Evolutionary conservation across 805 yeast genomes (phyloP).

Genomic region (Candida xyloterini): DNA sequence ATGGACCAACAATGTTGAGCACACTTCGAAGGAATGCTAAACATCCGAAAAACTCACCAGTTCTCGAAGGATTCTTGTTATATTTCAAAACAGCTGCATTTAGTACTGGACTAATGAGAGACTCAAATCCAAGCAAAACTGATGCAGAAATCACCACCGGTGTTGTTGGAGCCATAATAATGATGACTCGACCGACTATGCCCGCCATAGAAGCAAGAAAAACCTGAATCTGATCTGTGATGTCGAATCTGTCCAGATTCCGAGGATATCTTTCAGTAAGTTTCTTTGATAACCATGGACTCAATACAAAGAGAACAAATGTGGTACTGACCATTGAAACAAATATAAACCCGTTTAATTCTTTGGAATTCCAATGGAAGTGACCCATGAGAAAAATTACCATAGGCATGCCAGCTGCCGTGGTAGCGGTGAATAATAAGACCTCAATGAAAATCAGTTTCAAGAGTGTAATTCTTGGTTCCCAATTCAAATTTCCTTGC

Average conservation of each 20-base stretch:
- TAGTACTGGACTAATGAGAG: slow-evolving; percentile 53
- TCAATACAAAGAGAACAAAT: slow-evolving; percentile 42
- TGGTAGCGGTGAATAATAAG: slow-evolving; percentile 37
- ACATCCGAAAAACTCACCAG: slow-evolving; percentile 75
- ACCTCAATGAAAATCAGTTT: slow-evolving; percentile 48
- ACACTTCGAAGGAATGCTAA: slow-evolving; percentile 56
- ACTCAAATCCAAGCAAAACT: slow-evolving; percentile 44
- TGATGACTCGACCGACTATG: slow-evolving; percentile 34
- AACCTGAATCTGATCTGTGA: slow-evolving; percentile 26
- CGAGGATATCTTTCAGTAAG: slow-evolving; percentile 37
- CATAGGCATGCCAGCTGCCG: slow-evolving; percentile 40
- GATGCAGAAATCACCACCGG: slow-evolving; percentile 34
- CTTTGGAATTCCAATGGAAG: slow-evolving; percentile 53
- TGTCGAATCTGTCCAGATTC: slow-evolving; percentile 46
- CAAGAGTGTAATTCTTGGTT: slow-evolving; percentile 46
- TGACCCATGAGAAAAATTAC: slow-evolving; percentile 51
- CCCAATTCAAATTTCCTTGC: slow-evolving; percentile 25
- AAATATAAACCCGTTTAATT: slow-evolving; percentile 56
- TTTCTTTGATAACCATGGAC: slow-evolving; percentile 46
- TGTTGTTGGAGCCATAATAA: slow-evolving; percentile 33
- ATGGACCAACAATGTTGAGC: slow-evolving; percentile 47
- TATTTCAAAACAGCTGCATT: slow-evolving; percentile 61
- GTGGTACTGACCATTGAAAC: slow-evolving; percentile 50
- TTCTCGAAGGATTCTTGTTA: slow-evolving; percentile 47
- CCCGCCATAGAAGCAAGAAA: slow-evolving; percentile 39